These are phyloP conservation scores for Blastobotrys petasosporus DNA, from an alignment of 1,139 yeast genomes.

Conservation along the genomic window DNA sequence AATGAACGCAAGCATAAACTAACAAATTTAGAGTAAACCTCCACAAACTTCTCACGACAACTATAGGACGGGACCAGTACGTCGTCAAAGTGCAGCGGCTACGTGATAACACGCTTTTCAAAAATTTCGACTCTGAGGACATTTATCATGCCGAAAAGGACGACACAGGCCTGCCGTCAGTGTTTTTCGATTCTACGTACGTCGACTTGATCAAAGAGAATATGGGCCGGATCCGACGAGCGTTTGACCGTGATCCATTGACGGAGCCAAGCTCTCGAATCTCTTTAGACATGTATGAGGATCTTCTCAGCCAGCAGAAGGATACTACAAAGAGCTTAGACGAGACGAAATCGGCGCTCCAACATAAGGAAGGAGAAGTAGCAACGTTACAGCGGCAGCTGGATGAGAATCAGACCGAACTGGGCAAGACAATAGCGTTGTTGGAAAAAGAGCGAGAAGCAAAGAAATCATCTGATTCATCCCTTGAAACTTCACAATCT, in stretches of 20 bases:
- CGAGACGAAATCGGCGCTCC: constrained; percentile 23
- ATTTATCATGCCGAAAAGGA: constrained; percentile 48
- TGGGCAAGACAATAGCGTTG: constrained; percentile 4
- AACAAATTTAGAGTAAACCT: constrained; percentile 45
- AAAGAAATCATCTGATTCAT: constrained; percentile 11
- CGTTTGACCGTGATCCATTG: constrained; percentile 69
- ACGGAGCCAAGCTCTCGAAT: constrained; percentile 62
- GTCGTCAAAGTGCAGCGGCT: constrained; percentile 68
- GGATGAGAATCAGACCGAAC: constrained; percentile 1
- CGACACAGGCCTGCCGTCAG: constrained; percentile 80
- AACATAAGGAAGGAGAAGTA: constrained; percentile 17
- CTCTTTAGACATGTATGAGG: constrained; percentile 66
- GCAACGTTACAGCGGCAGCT: constrained; percentile 10
- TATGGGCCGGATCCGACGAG: constrained; percentile 58
- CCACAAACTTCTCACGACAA: constrained; percentile 53
- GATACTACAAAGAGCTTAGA: constrained; percentile 34
- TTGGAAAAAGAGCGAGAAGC: constrained; percentile 18
- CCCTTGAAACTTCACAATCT: constrained; percentile 11
- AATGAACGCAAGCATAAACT: neutral
- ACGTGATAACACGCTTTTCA: constrained; percentile 51
- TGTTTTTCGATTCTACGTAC: constrained; percentile 63
- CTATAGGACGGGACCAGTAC: constrained; percentile 80
- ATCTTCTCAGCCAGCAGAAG: constrained; percentile 43
- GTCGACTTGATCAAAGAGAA: constrained; percentile 66
- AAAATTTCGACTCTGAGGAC: constrained; percentile 41